Conservation (phyloP, 495 filamentous ascomycete genomes). For the Aspergillus diversus region DNA sequence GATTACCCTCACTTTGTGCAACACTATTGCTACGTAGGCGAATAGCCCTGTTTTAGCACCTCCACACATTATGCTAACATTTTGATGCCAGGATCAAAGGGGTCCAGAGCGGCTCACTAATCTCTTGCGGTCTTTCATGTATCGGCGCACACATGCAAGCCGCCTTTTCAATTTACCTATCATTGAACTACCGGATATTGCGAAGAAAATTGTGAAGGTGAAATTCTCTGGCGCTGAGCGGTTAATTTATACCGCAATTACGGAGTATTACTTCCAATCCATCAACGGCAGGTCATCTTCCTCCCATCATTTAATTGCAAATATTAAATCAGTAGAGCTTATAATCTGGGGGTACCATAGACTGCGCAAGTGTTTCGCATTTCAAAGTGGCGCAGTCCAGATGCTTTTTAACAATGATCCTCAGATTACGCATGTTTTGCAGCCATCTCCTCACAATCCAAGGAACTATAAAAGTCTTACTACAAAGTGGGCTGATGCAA, state of each 20-base stretch:
- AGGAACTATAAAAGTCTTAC: conserved; percentile 42
- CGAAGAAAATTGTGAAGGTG: conserved; percentile 35
- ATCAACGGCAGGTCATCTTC: conserved; percentile 35
- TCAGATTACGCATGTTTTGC: conserved; percentile 55
- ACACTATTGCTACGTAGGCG: conserved; percentile 47
- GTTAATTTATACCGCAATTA: conserved; percentile 51
- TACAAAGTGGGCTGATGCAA: conserved; percentile 44
- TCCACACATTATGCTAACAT: neutral
- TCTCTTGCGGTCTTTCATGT: conserved; percentile 52
- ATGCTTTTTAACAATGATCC: conserved; percentile 41
- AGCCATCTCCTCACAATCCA: conserved; percentile 56
- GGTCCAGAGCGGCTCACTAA: conserved; percentile 38
- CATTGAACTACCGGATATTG: conserved; percentile 53
- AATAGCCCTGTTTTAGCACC: neutral
- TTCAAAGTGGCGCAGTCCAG: conserved; percentile 23
- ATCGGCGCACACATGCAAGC: conserved; percentile 55
- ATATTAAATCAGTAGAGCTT: no score
- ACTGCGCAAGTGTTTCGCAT: neutral
- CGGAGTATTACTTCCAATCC: conserved; percentile 32
- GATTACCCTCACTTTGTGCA: conserved; percentile 47
- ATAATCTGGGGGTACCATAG: no score
- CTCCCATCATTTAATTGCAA: neutral
- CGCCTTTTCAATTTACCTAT: conserved; percentile 58
- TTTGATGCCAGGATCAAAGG: conserved; percentile 24
- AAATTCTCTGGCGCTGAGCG: conserved; percentile 53